These are phyloP conservation scores for Marasmius oreades DNA, from an alignment of 1,284 basidiomycete genomes.

Conservation along the genomic window DNA sequence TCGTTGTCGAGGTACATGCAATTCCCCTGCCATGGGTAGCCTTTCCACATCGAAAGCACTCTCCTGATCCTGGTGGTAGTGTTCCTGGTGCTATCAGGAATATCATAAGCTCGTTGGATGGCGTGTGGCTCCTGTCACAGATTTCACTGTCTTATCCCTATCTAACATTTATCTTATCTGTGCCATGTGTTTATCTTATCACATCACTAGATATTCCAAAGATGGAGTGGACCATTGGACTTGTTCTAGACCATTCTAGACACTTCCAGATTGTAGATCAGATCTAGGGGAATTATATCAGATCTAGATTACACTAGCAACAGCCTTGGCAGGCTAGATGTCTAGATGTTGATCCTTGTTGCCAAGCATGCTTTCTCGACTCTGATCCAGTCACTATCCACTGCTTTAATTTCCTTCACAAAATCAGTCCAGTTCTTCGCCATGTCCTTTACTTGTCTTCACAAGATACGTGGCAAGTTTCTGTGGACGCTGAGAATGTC, in stretches of 20 bases:
- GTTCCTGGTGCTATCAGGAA: constrained; percentile 2
- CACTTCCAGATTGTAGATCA: too few relatives aligned
- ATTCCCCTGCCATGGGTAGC: not conserved
- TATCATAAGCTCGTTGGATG: not conserved
- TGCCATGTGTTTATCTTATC: not conserved
- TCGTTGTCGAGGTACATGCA: not conserved
- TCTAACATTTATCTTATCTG: too few relatives aligned
- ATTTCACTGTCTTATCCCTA: too few relatives aligned
- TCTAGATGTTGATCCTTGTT: too few relatives aligned
- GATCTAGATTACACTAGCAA: too few relatives aligned
- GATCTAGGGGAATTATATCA: too few relatives aligned
- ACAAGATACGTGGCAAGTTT: not conserved
- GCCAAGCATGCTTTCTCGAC: too few relatives aligned
- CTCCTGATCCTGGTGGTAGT: not conserved
- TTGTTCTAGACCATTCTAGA: too few relatives aligned
- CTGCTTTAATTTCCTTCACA: not conserved
- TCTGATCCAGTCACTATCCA: not conserved
- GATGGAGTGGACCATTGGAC: not conserved
- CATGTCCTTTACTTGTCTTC: not conserved
- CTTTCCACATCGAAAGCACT: constrained; percentile 10
- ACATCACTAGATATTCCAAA: not conserved
- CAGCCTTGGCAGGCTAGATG: too few relatives aligned
- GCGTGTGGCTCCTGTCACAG: not conserved
- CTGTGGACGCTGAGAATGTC: not conserved
- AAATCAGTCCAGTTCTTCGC: not conserved